Base-by-base conservation (phyloP, 2,329 filamentous ascomycete species). In the Tolypocladium sp. region DNA sequence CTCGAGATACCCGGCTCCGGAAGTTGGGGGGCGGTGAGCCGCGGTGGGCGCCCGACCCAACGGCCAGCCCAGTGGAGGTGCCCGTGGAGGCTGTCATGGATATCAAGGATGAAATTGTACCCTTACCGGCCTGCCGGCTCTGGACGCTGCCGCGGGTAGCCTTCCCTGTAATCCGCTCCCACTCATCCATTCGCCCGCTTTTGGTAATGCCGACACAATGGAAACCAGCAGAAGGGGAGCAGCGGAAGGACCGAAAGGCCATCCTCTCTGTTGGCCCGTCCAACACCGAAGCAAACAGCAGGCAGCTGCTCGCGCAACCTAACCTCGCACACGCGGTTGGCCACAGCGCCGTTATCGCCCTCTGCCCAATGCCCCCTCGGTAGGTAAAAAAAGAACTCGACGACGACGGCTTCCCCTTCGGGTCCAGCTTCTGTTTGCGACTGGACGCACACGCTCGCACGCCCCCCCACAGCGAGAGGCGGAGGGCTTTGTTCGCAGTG, bases 21-120 rank as follows among this genome's bases (percentile, higher is more conserved):
- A 46, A 58, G 57, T 40, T 38, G 38, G 49, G 57, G 57, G 56
- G 38, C n/a, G 35, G 38, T 44, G 38, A 58, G 57, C 57, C 57
- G 57, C 56, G 57, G 40, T 22, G 25, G 33, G 38, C n/a, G 33
- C 33, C 37, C 53, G 3, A 8, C 44, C 44, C 13, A 27, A 27
- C 44, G 13, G 44, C 25, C 44, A 27, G 37, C 37, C 37, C 37
- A 15, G 37, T 13, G 35, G 35, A 13, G 35, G 35, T 22, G 41
- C 4, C 44, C 3, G 7, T 27, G 7, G 20, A 4, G 41, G 41
- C 17, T 41, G 51, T 17, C 51, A 22, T 25, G 30, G 30, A 49
- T n/a, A 54, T 33, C 35, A 15, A 7, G n/a, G 5, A 49, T 15
- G 13, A 49, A 30, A 49, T 17, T 20, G 25, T 30, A 13, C 22